Evolutionary conservation across 768 basidiomycete genomes (phyloP).

Genomic region (Psilocybe subaeruginosa): DNA sequence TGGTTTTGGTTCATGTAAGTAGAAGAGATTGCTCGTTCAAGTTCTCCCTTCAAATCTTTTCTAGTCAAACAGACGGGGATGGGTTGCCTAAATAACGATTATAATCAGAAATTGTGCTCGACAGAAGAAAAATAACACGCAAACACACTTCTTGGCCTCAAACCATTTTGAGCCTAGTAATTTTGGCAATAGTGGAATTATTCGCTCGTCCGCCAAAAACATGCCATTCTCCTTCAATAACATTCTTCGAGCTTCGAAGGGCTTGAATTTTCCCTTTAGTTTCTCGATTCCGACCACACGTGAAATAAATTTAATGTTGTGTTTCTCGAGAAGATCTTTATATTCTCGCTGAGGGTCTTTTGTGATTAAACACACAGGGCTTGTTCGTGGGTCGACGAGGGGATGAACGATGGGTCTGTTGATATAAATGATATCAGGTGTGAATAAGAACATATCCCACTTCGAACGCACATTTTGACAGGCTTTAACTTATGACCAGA

Average conservation of each 20-base stretch:
- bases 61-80: conserved; percentile 90
- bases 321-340: conserved; percentile 84
- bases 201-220: conserved; percentile 91
- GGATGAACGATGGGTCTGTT: conserved; percentile 77
- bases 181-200: conserved; percentile 85
- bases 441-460: not conserved
- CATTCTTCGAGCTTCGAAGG: conserved; percentile 80
- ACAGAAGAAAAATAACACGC: not conserved
- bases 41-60: conserved; percentile 89
- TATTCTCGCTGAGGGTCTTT: conserved; percentile 97
- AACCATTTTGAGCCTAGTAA: conserved; percentile 91
- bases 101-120: not conserved
- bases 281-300: conserved; percentile 91
- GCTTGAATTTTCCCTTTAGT: conserved; percentile 91
- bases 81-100: conserved; percentile 67
- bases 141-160: conserved; percentile 88
- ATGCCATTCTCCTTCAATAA: conserved; percentile 88
- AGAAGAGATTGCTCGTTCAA: conserved; percentile 90
- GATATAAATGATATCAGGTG: conserved; percentile 6
- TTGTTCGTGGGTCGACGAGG: conserved; percentile 80
- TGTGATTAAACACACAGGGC: conserved; percentile 85
- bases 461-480: conserved; percentile 69
- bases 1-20: conserved; percentile 96
- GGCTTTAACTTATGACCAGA: conserved; percentile 81
- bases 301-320: conserved; percentile 87